A percentile compares a stretch with the other conserved stretches of the same genome.
phyloP scores from a whole-genome alignment of 345 rosid species.

The Dipteronia dyeriana region DNA sequence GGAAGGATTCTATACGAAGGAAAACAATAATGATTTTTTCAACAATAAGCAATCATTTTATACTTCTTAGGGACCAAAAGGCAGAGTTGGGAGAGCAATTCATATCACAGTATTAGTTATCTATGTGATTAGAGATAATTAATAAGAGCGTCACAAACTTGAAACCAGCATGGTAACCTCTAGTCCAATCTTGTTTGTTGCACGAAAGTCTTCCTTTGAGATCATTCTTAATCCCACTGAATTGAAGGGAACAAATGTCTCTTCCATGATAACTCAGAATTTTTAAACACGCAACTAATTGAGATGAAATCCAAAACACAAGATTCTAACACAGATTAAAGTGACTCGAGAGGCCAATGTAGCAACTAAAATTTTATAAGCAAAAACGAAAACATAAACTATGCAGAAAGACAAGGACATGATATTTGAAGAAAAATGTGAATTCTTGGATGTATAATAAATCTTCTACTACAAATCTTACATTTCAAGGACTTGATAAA shows the following conservation, averaged over 20 bases:
- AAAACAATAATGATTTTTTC: slow-evolving; percentile 22
- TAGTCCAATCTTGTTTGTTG: slow-evolving; percentile 79
- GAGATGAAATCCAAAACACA: too few relatives aligned
- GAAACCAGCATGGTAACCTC: slow-evolving; percentile 67
- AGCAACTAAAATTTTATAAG: too few relatives aligned
- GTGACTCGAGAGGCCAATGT: too few relatives aligned
- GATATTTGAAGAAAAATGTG: too few relatives aligned
- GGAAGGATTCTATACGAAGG: slow-evolving; percentile 53
- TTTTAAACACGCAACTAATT: too few relatives aligned
- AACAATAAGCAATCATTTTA: background rate
- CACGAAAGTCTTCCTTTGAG: slow-evolving; percentile 64
- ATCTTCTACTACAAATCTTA: slow-evolving; percentile 25
- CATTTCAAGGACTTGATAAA: slow-evolving; percentile 40
- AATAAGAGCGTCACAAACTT: slow-evolving; percentile 42
- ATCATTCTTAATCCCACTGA: slow-evolving; percentile 76
- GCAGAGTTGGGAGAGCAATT: slow-evolving; percentile 2
- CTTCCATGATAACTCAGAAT: too few relatives aligned
- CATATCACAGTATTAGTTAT: background rate
- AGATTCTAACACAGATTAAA: too few relatives aligned
- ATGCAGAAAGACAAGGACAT: too few relatives aligned
- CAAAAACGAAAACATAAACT: too few relatives aligned
- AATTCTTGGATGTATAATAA: too few relatives aligned
- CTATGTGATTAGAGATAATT: background rate
- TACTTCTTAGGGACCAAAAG: background rate
- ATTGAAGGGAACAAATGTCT: too few relatives aligned